phyloP scores from a whole-genome alignment of 148 eudicot species.

The Nepenthes mirabilis region DNA sequence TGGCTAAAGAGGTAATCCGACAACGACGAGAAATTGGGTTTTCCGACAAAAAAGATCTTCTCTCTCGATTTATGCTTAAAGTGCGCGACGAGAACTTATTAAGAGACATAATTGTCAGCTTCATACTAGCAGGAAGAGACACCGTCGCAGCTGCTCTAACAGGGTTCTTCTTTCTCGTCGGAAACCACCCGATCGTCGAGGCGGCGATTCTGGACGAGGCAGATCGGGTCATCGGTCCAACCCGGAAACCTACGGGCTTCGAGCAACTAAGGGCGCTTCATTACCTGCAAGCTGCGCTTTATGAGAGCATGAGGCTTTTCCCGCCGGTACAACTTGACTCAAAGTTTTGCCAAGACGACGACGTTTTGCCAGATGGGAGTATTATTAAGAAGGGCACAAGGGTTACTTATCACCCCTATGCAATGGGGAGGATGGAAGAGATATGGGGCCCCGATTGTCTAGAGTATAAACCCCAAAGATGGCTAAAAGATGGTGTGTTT shows the following conservation, averaged over 20 bases:
- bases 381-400: conserved; percentile 39
- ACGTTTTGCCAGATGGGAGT: conserved; percentile 36
- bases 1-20: conserved; percentile 36
- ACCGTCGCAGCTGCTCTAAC: conserved; percentile 40
- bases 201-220: conserved; percentile 25
- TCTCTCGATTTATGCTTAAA: conserved; percentile 41
- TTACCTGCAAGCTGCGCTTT: conserved; percentile 43
- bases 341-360: conserved; percentile 41
- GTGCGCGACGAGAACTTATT: conserved; percentile 17
- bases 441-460: conserved; percentile 57
- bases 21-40: not conserved
- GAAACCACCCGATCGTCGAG: conserved; percentile 25
- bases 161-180: conserved; percentile 28
- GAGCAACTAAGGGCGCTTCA: conserved; percentile 29
- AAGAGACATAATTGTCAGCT: conserved; percentile 47
- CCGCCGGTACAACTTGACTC: conserved; percentile 74
- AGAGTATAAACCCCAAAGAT: conserved; percentile 64
- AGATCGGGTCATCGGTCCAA: conserved; percentile 16
- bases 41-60: conserved; percentile 19
- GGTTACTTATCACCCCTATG: conserved; percentile 62
- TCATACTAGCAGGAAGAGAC: conserved; percentile 57
- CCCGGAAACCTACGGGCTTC: not conserved
- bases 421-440: conserved; percentile 66
- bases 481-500: conserved; percentile 45
- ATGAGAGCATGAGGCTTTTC: conserved; percentile 55